phyloP scores from a whole-genome alignment of 257 asterid species.

The Rubia yunnanensis region DNA sequence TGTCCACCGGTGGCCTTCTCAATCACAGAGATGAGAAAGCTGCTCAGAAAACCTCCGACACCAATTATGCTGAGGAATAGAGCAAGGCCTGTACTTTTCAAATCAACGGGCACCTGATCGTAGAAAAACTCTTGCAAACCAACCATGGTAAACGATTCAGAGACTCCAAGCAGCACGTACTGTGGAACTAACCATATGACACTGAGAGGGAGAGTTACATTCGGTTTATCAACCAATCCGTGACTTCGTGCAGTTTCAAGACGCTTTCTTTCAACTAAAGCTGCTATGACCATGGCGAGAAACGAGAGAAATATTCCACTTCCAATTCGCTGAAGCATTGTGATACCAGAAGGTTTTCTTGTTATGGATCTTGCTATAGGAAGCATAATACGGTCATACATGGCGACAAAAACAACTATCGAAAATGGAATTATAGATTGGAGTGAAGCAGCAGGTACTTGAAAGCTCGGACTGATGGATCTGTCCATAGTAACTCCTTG shows the following conservation, averaged over 20 bases:
- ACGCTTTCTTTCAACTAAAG: conserved; percentile 19
- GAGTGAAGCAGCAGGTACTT: conserved; percentile 13
- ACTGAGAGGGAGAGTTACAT: conserved; percentile 20
- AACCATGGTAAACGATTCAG: conserved; percentile 16
- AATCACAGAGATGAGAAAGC: conserved; percentile 20
- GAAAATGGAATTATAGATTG: conserved; percentile 8
- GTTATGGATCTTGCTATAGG: conserved; percentile 18
- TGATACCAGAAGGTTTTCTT: conserved; percentile 18
- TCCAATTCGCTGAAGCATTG: conserved; percentile 25
- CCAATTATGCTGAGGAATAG: conserved; percentile 21
- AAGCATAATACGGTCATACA: conserved; percentile 18
- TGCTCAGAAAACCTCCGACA: conserved; percentile 19
- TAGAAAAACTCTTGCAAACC: conserved; percentile 30
- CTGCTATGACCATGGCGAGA: conserved; percentile 17
- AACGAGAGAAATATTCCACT: conserved; percentile 17
- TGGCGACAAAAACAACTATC: conserved; percentile 7
- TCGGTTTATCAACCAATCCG: conserved; percentile 20
- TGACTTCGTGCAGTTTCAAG: conserved; percentile 17
- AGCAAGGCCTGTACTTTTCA: conserved; percentile 23
- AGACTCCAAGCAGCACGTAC: conserved; percentile 14
- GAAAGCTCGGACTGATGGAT: conserved; percentile 14
- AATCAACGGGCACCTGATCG: conserved; percentile 23
- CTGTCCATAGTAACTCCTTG: conserved; percentile 25
- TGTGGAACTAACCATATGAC: conserved; percentile 24
- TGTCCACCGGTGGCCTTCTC: conserved; percentile 9